A percentile compares a stretch with the other conserved stretches of the same genome.
phyloP scores from a whole-genome alignment of 768 basidiomycete genomes.

The Asterophora lycoperdoides region DNA sequence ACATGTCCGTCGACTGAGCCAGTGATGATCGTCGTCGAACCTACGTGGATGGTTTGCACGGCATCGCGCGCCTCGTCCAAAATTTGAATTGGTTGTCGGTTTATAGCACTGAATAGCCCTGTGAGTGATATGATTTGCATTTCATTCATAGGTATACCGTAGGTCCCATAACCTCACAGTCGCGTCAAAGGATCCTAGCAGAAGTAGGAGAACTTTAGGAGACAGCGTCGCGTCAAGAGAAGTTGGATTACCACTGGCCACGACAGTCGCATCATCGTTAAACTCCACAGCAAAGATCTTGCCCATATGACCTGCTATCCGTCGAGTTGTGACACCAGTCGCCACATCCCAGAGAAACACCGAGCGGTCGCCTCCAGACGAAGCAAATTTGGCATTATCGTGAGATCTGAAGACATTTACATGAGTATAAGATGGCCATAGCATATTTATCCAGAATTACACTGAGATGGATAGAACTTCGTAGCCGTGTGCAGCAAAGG shows the following conservation, averaged over 20 bases:
- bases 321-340: slow-evolving; percentile 75
- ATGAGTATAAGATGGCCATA: neutral
- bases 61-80: slow-evolving; percentile 87
- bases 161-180: slow-evolving; percentile 92
- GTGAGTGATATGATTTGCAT: neutral
- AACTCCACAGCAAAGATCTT: slow-evolving; percentile 91
- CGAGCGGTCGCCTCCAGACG: slow-evolving; percentile 89
- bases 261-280: slow-evolving; percentile 79
- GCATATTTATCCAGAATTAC: slow-evolving; percentile 41
- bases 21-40: slow-evolving; percentile 60
- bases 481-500: slow-evolving; percentile 89
- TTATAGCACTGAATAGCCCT: slow-evolving; percentile 51
- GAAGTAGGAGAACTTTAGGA: slow-evolving; percentile 3
- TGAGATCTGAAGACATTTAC: slow-evolving; percentile 51
- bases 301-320: slow-evolving; percentile 85
- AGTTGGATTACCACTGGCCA: slow-evolving; percentile 70
- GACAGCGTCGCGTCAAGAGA: neutral
- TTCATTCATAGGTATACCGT: slow-evolving; percentile 43
- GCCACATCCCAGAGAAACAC: slow-evolving; percentile 97
- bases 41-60: slow-evolving; percentile 74
- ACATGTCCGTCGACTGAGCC: slow-evolving; percentile 92
- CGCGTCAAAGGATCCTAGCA: slow-evolving; percentile 86
- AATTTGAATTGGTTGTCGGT: slow-evolving; percentile 83
- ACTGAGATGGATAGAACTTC: slow-evolving; percentile 90
- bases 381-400: slow-evolving; percentile 93